Evolutionary conservation across 331 rosid genomes (phyloP).

Genomic region (Saraca asoca): DNA sequence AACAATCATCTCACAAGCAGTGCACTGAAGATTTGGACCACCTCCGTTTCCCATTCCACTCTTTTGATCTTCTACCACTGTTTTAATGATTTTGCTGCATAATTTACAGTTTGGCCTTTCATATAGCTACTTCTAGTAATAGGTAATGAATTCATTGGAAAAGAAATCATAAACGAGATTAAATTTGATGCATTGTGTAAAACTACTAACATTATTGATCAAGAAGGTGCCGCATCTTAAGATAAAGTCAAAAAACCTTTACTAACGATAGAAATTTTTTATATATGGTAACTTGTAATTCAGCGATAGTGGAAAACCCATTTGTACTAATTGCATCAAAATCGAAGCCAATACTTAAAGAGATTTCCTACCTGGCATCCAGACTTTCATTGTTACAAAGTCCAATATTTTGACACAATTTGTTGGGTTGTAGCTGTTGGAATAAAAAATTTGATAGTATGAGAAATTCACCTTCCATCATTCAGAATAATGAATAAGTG

Average conservation of each 20-base stretch:
- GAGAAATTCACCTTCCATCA: background rate
- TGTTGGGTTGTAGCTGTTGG: constrained; percentile 12
- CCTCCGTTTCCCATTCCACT: background rate
- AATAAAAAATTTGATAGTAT: background rate
- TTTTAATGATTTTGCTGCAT: constrained; percentile 21
- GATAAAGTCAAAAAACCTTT: too few species aligned
- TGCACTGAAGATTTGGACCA: constrained; percentile 1
- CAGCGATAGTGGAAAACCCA: too few species aligned
- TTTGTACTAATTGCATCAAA: too few species aligned
- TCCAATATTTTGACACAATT: constrained; percentile 19
- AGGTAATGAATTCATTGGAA: background rate
- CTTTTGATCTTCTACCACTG: constrained; percentile 9
- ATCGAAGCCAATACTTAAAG: background rate
- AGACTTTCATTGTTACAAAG: constrained; percentile 9
- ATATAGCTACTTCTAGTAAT: background rate
- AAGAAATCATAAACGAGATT: background rate
- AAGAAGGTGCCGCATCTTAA: too few species aligned
- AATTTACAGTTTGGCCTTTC: background rate
- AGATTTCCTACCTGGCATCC: background rate
- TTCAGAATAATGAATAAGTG: background rate
- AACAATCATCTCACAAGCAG: constrained; percentile 28
- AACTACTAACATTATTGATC: too few species aligned
- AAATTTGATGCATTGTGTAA: too few species aligned
- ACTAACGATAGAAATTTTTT: too few species aligned
- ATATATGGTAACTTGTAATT: too few species aligned